Percentiles rank a stretch among this genome's conserved stretches.
Conservation (phyloP, 352 stramenopile genomes). For the Pythium plurisporium region DNA sequence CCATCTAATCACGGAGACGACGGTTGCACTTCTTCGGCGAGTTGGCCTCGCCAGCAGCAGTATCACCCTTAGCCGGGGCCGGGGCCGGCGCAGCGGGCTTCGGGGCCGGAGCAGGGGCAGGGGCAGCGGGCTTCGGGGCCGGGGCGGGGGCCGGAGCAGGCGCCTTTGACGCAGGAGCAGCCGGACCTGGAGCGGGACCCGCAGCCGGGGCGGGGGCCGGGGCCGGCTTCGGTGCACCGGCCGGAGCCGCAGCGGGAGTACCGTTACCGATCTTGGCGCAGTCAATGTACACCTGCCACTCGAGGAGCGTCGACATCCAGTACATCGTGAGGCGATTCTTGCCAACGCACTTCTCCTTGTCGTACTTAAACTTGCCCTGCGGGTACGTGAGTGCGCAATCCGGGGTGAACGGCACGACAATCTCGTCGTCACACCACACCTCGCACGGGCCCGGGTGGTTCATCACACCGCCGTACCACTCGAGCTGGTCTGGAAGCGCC, state of each 20-base stretch:
- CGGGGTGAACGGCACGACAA: slow-evolving; percentile 26
- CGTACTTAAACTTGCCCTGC: slow-evolving; percentile 33
- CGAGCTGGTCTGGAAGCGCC: slow-evolving; percentile 32
- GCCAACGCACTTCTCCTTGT: slow-evolving; percentile 30
- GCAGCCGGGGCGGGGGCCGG: no score
- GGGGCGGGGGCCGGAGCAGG: no score
- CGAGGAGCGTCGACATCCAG: slow-evolving; percentile 50
- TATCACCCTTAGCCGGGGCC: no score
- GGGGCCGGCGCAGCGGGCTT: no score
- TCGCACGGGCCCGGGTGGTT: slow-evolving; percentile 43
- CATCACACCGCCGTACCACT: slow-evolving; percentile 36
- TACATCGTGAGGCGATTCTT: slow-evolving; percentile 45
- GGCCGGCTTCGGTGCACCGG: no score
- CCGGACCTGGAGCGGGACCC: no score
- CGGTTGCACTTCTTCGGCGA: no score
- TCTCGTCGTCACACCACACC: slow-evolving; percentile 36
- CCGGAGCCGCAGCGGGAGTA: background rate
- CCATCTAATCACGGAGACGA: no score
- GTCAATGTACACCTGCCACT: slow-evolving; percentile 49
- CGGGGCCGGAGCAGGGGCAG: no score
- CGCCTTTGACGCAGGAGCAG: no score
- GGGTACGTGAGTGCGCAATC: slow-evolving; percentile 40
- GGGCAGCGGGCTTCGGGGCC: no score
- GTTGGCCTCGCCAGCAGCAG: no score
- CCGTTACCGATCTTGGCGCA: slow-evolving; percentile 5